Percentiles rank a stretch among this genome's conserved stretches.
phyloP scores from a whole-genome alignment of 2,329 filamentous ascomycete genomes.

The Didymella keratinophila region DNA sequence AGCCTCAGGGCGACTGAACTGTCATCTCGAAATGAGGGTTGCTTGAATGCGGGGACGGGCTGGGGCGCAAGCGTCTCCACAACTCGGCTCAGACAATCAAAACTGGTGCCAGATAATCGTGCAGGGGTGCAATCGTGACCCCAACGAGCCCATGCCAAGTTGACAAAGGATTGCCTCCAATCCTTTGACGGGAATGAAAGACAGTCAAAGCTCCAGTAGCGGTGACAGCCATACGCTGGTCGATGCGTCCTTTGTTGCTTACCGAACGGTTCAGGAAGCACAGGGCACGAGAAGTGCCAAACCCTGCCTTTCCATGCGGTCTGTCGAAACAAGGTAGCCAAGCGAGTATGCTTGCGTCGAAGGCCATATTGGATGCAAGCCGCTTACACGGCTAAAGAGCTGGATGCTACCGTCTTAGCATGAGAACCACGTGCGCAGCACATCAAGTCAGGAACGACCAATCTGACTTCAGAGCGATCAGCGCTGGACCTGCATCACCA shows the following conservation, averaged over 20 bases:
- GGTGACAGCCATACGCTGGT: conserved; percentile 32
- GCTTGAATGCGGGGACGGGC: conserved; percentile 46
- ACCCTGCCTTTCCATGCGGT: conserved; percentile 27
- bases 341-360: conserved; percentile 28
- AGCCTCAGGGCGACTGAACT: conserved; percentile 31
- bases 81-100: conserved; percentile 10
- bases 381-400: conserved; percentile 42
- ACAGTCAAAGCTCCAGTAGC: conserved; percentile 18
- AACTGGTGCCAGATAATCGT: conserved; percentile 33
- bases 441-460: conserved; percentile 24
- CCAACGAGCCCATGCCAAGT: conserved; percentile 30
- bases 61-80: conserved; percentile 43
- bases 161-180: conserved; percentile 38
- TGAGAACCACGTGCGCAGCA: conserved; percentile 12
- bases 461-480: conserved; percentile 29
- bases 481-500: conserved; percentile 45
- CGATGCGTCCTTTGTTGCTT: conserved; percentile 29
- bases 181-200: conserved; percentile 24
- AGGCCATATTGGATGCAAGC: conserved; percentile 26
- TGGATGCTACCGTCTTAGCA: conserved; percentile 25
- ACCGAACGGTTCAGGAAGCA: conserved; percentile 40
- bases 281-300: conserved; percentile 30
- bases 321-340: conserved; percentile 24
- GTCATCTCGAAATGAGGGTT: conserved; percentile 41
- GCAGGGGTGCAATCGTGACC: conserved; percentile 37